Base-by-base conservation (phyloP, 176 grass and related monocot species). In the Zoysia pacifica region DNA sequence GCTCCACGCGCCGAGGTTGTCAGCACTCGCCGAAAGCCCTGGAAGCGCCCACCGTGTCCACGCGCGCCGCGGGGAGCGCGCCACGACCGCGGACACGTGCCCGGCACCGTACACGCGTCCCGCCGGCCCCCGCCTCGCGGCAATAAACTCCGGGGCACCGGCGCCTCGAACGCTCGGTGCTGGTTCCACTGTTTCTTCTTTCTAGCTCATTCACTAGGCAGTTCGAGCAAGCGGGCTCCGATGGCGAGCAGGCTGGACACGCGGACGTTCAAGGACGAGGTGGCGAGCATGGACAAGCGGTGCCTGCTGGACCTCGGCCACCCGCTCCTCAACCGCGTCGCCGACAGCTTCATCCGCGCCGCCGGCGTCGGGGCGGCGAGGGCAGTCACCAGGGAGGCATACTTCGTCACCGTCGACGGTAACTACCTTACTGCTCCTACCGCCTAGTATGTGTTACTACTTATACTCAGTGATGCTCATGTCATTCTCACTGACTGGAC, bases 331-430 rank as follows among this genome's bases (percentile, higher is more conserved):
- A 91, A 89, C 87, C 83, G 90, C 66, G 60, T 98, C 37, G 84
- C 86, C 16, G 92, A 94, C 81, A 94, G 92, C 87, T 98, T 98
- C 67, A 83, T 94, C 74, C 91, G 80, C 75, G 95, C 88, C 73
- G 87, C 95, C 12, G 92, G 92, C 9, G 87, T 94, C 61, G 95
- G 95, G 1, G 95, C 95, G 10, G 87, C 93, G 1, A 72, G 89
- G 70, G 95, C 95, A 1, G 87, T 93, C 7, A 89, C 95, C 10
- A 70, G 90, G 36, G 92, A 98, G 78, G 92, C 86, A 2, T 98
- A 98, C 86, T 85, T 94, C 87, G 84, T 87, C 74, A 71, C 86
- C 18, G 78, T 87, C 59, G 88, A 98, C 72, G 86, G 93, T 85
- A 42, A 2, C 6, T 45, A 45, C 14, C 15, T 55, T 18, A 4